These are phyloP conservation scores for Athelia psychrophila DNA, from an alignment of 1,284 basidiomycete genomes.

Conservation along the genomic window DNA sequence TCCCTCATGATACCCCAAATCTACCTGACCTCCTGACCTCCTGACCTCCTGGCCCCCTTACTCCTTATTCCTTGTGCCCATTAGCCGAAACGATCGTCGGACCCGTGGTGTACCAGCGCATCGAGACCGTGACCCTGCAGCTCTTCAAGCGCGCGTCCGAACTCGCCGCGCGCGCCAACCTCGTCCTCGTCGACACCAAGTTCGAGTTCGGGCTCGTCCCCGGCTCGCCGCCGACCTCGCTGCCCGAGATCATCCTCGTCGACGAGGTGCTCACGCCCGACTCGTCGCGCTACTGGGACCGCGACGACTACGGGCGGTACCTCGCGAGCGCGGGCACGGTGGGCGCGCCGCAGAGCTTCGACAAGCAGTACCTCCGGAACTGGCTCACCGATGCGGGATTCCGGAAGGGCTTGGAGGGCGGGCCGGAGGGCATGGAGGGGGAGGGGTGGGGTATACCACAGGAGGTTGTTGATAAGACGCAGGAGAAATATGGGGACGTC, in stretches of 20 bases:
- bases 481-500: constrained; percentile 76
- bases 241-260: constrained; percentile 77
- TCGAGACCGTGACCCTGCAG: constrained; percentile 59
- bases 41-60: constrained; percentile 4
- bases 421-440: constrained; percentile 62
- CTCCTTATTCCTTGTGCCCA: constrained; percentile 4
- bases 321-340: constrained; percentile 26
- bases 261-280: constrained; percentile 98
- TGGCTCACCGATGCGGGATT: constrained; percentile 79
- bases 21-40: neutral
- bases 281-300: constrained; percentile 96
- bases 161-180: constrained; percentile 77
- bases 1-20: neutral
- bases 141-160: constrained; percentile 79
- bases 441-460: constrained; percentile 76
- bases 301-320: constrained; percentile 54
- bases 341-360: constrained; percentile 88
- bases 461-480: constrained; percentile 77
- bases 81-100: constrained; percentile 69
- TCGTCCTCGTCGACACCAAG: constrained; percentile 96
- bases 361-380: constrained; percentile 96
- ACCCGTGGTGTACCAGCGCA: constrained; percentile 57
- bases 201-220: constrained; percentile 82
- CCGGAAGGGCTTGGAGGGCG: constrained; percentile 76
- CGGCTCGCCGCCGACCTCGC: constrained; percentile 22